Conservation (phyloP, 2,329 filamentous ascomycete genomes). For the Myriangium duriaei region DNA sequence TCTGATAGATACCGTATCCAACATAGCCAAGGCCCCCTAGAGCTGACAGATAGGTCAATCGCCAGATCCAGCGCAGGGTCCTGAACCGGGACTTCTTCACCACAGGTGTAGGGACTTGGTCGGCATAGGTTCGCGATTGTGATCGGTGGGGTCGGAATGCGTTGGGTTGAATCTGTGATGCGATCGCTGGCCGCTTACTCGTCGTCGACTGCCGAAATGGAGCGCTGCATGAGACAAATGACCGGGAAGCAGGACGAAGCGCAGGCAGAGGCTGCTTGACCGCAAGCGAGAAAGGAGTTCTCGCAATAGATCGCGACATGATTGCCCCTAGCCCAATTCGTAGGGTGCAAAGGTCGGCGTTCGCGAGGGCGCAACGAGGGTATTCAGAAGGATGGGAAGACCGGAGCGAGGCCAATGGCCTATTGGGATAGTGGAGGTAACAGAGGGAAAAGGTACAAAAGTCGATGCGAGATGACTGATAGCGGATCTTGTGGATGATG, state of each 20-base stretch:
- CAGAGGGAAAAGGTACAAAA: too few relatives aligned
- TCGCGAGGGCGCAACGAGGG: too few relatives aligned
- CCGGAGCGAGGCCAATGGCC: too few relatives aligned
- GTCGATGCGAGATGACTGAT: too few relatives aligned
- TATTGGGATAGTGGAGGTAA: too few relatives aligned
- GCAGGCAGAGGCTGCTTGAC: slow-evolving; percentile 2
- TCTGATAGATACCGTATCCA: slow-evolving; percentile 69
- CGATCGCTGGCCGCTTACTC: slow-evolving; percentile 3
- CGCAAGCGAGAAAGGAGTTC: too few relatives aligned
- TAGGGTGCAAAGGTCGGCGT: too few relatives aligned
- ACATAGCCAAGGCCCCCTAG: slow-evolving; percentile 59
- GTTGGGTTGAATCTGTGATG: slow-evolving; percentile 11
- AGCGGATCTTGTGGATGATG: too few relatives aligned
- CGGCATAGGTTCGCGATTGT: slow-evolving; percentile 18
- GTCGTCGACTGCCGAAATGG: neutral
- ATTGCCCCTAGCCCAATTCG: too few relatives aligned
- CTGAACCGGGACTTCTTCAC: slow-evolving; percentile 47
- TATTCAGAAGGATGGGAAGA: too few relatives aligned
- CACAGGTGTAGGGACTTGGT: slow-evolving; percentile 16
- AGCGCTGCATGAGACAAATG: neutral
- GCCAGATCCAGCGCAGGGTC: slow-evolving; percentile 69
- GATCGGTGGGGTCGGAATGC: slow-evolving; percentile 16
- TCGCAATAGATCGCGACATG: too few relatives aligned
- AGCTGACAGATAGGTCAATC: slow-evolving; percentile 63
- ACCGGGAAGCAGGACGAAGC: neutral